Evolutionary conservation across 768 basidiomycete genomes (phyloP).

Genomic region (Leccinellum albellum): DNA sequence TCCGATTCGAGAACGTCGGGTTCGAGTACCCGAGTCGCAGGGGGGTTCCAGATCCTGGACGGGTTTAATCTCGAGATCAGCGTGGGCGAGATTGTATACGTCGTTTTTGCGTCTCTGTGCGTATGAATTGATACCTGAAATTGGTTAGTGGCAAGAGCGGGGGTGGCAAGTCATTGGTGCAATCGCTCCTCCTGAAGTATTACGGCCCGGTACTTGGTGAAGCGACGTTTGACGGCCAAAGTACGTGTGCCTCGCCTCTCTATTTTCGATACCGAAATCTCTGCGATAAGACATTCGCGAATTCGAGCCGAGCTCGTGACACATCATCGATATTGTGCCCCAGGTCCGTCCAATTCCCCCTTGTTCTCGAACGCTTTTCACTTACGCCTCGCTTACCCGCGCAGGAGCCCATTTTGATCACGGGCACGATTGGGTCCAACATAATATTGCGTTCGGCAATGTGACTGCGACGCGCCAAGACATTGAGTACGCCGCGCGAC

Average conservation of each 20-base stretch:
- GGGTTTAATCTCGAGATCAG: slow-evolving; percentile 78
- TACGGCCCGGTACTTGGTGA: slow-evolving; percentile 85
- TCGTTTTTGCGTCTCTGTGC: slow-evolving; percentile 8
- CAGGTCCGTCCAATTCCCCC: slow-evolving; percentile 41
- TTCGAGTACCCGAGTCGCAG: slow-evolving; percentile 90
- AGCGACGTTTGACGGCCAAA: slow-evolving; percentile 83
- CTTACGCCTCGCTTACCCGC: too few species aligned
- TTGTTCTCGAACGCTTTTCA: too few species aligned
- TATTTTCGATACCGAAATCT: slow-evolving; percentile 9
- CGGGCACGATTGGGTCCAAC: slow-evolving; percentile 91
- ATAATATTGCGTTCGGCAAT: slow-evolving; percentile 95
- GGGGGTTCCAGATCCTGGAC: slow-evolving; percentile 75
- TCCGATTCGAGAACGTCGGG: slow-evolving; percentile 77
- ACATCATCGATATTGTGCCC: slow-evolving; percentile 88
- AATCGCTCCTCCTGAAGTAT: slow-evolving; percentile 81
- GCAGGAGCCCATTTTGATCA: slow-evolving; percentile 80
- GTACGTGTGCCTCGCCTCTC: slow-evolving; percentile 37
- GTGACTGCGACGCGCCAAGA: slow-evolving; percentile 71
- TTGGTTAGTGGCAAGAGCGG: slow-evolving; percentile 78
- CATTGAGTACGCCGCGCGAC: slow-evolving; percentile 82
- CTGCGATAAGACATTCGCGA: slow-evolving; percentile 65
- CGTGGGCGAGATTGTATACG: slow-evolving; percentile 88
- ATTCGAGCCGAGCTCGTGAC: slow-evolving; percentile 84
- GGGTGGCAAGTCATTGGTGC: slow-evolving; percentile 90
- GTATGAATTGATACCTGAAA: background rate